These are phyloP conservation scores for Sporothrix humicola DNA, from an alignment of 2,329 filamentous ascomycete genomes.

Conservation along the genomic window DNA sequence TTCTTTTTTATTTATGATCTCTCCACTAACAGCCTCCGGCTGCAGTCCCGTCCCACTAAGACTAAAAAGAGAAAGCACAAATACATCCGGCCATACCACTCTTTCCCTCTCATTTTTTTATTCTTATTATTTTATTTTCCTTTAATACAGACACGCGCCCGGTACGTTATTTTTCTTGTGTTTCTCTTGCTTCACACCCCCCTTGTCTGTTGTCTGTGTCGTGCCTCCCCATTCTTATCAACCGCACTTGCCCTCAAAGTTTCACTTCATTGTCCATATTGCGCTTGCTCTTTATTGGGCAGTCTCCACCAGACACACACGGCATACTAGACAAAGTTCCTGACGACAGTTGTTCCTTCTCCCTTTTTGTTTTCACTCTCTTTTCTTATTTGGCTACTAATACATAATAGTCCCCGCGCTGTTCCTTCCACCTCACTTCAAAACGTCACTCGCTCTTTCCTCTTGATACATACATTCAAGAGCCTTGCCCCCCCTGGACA, in stretches of 20 bases:
- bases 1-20: background rate
- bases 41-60: conserved; percentile 15
- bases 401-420: background rate
- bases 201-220: background rate
- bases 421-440: background rate
- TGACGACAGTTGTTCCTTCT: background rate
- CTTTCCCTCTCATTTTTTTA: background rate
- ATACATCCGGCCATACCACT: background rate
- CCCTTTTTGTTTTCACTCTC: background rate
- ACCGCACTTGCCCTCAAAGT: background rate
- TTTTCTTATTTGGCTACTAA: background rate
- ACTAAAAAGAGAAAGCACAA: background rate
- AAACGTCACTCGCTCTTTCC: background rate
- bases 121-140: background rate
- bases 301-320: too few species aligned
- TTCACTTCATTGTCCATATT: background rate
- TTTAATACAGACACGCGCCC: conserved; percentile 2
- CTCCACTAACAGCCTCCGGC: conserved; percentile 12
- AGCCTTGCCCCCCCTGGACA: too few species aligned
- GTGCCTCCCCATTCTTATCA: conserved; percentile 18
- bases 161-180: background rate
- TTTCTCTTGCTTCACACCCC: background rate
- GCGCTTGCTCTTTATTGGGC: background rate
- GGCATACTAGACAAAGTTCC: background rate
- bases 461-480: background rate